Evolutionary conservation across 257 asterid species (phyloP).

Genomic region (Salvia splendens): DNA sequence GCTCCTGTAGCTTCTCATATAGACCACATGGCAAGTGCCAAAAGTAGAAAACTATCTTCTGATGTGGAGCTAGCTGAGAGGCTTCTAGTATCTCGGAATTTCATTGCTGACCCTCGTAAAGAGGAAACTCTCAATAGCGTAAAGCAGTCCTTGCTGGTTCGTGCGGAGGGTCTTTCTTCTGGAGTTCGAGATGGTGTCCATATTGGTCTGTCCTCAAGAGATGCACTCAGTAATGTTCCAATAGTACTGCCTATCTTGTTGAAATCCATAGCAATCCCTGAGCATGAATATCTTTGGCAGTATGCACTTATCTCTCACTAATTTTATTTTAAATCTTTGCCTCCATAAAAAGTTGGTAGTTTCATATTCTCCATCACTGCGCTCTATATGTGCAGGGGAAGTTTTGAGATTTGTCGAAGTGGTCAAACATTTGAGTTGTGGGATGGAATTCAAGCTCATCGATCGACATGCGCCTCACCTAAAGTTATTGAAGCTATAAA

Average conservation of each 20-base stretch:
- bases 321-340: conserved; percentile 18
- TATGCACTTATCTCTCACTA: conserved; percentile 46
- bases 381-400: conserved; percentile 64
- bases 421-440: conserved; percentile 48
- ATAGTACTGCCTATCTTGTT: conserved; percentile 39
- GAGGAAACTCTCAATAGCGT: conserved; percentile 39
- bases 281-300: conserved; percentile 83
- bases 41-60: conserved; percentile 39
- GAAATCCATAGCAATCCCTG: conserved; percentile 62
- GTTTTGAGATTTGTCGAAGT: conserved; percentile 64
- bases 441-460: conserved; percentile 91
- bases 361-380: conserved; percentile 24
- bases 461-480: conserved; percentile 72
- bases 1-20: conserved; percentile 43
- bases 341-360: conserved; percentile 9
- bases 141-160: conserved; percentile 42
- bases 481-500: conserved; percentile 59
- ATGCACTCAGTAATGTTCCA: conserved; percentile 43
- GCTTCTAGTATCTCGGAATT: conserved; percentile 33
- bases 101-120: conserved; percentile 42
- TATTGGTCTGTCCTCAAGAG: conserved; percentile 37
- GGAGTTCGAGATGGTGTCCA: conserved; percentile 43
- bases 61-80: conserved; percentile 52
- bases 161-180: conserved; percentile 47
- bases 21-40: conserved; percentile 40